Conservation (phyloP, 306 rosid genomes). For the Inga oerstediana region DNA sequence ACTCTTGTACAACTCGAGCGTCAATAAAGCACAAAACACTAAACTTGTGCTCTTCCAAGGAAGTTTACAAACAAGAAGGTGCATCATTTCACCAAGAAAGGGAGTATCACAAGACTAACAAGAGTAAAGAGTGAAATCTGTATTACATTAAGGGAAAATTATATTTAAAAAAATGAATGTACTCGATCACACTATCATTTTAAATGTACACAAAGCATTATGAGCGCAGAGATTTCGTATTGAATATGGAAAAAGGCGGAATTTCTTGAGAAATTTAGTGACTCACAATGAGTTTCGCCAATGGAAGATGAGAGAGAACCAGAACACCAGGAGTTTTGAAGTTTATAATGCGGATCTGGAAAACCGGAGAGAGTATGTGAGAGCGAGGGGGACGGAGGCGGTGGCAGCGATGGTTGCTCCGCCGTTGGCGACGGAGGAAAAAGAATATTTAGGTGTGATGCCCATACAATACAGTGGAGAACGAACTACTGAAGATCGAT, state of each 20-base stretch:
- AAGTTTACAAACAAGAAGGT: not conserved
- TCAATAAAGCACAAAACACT: not conserved
- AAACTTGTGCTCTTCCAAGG: not conserved
- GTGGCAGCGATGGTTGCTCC: not conserved
- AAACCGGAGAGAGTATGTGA: not conserved
- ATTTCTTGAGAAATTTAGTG: not conserved
- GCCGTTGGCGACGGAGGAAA: not conserved
- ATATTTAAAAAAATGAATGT: not conserved
- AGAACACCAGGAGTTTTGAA: not conserved
- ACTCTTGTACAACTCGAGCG: not conserved
- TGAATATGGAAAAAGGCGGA: not conserved
- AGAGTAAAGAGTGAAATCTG: not conserved
- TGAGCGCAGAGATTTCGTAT: not conserved
- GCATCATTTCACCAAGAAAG: not conserved
- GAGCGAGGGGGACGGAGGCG: not conserved
- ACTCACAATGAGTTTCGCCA: not conserved
- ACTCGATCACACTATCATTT: not conserved
- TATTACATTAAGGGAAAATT: not conserved
- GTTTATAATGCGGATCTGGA: not conserved
- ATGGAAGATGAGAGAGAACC: not conserved
- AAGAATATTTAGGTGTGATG: not conserved
- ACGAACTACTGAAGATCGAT: not conserved
- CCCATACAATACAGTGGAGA: not conserved
- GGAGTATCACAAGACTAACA: not conserved
- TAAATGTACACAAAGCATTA: not conserved